Percentiles rank a stretch among this genome's conserved stretches.
phyloP scores from a whole-genome alignment of 345 rosid species.

The Rhodamnia rubescens region DNA sequence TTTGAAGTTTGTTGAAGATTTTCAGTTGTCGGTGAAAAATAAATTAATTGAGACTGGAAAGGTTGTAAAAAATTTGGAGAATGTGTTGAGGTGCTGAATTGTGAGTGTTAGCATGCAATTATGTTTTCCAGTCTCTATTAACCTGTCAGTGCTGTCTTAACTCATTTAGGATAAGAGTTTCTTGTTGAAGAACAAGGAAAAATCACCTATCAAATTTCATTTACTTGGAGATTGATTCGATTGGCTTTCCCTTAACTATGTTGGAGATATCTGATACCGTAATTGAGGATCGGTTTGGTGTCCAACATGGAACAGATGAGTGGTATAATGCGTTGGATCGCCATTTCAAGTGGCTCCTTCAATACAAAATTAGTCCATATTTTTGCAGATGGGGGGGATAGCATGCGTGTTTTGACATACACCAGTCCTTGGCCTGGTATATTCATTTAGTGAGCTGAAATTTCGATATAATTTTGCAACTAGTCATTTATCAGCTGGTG shows the following conservation, averaged over 20 bases:
- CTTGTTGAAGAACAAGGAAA: neutral
- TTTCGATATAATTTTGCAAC: neutral
- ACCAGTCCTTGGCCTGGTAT: slow-evolving; percentile 99
- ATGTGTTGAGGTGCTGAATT: neutral
- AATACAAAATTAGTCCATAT: slow-evolving; percentile 84
- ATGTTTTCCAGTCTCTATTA: neutral
- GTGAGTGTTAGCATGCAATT: neutral
- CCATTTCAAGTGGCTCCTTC: slow-evolving; percentile 97
- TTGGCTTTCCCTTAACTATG: slow-evolving; percentile 12
- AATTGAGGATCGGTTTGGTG: slow-evolving; percentile 92
- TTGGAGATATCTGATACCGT: slow-evolving; percentile 85
- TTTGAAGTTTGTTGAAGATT: neutral
- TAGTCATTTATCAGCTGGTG: neutral
- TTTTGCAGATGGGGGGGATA: slow-evolving; percentile 92
- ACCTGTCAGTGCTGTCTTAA: neutral
- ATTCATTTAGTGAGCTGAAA: neutral
- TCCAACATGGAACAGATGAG: slow-evolving; percentile 68
- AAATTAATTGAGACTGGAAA: neutral
- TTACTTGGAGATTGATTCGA: neutral
- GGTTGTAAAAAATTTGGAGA: neutral
- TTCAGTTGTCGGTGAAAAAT: neutral
- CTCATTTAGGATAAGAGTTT: neutral
- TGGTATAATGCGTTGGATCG: slow-evolving; percentile 74
- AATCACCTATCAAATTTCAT: neutral
- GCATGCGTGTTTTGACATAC: slow-evolving; percentile 93